phyloP scores from a whole-genome alignment of 176 grass and related monocot genomes.

The Pontederia paniculata region DNA sequence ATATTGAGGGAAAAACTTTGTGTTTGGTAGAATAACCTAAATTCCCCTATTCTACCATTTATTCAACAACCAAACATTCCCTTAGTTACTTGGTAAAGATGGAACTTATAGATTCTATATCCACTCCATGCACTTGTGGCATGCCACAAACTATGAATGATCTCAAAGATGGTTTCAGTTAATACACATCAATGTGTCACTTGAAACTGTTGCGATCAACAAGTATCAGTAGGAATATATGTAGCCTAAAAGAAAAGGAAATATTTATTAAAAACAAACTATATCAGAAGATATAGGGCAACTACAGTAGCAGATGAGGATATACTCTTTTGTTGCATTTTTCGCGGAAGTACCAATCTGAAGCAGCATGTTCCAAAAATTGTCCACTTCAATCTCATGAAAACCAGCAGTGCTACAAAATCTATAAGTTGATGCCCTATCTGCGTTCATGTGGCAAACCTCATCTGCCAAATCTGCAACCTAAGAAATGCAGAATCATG shows the following conservation, averaged over 20 bases:
- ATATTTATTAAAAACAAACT: background rate
- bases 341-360: slow-evolving; percentile 54
- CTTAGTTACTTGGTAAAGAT: too few species aligned
- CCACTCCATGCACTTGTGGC: too few species aligned
- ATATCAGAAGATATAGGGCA: background rate
- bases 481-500: slow-evolving; percentile 25
- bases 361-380: slow-evolving; percentile 64
- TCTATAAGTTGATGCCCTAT: slow-evolving; percentile 53
- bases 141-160: too few species aligned
- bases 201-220: background rate
- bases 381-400: slow-evolving; percentile 32
- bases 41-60: too few species aligned
- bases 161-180: background rate
- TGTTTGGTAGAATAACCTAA: too few species aligned
- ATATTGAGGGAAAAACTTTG: too few species aligned
- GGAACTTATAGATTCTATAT: too few species aligned
- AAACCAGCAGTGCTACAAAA: slow-evolving; percentile 31
- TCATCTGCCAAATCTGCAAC: slow-evolving; percentile 36
- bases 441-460: slow-evolving; percentile 57
- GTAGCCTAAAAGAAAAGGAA: background rate
- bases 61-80: too few species aligned
- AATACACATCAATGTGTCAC: background rate
- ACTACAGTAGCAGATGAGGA: slow-evolving; percentile 4
- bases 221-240: background rate
- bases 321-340: slow-evolving; percentile 74